Evolutionary conservation across 306 rosid species (phyloP).

Genomic region (Rosa persica): DNA sequence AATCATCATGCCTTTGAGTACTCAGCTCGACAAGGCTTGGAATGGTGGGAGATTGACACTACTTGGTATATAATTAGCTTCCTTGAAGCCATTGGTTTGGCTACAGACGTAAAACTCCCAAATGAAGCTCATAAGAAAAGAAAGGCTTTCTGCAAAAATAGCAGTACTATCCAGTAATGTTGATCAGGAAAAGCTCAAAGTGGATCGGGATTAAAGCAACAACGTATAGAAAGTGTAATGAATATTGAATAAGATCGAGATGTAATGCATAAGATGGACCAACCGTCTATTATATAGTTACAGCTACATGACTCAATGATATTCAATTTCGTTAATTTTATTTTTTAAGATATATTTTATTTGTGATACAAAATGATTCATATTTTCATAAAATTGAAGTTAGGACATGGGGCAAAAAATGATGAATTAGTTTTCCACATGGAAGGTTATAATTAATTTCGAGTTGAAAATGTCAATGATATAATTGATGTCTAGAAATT

Average conservation of each 20-base stretch:
- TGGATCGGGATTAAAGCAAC: neutral
- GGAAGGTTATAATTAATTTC: too few species aligned
- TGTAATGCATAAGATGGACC: neutral
- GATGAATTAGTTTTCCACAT: too few species aligned
- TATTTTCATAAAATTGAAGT: too few species aligned
- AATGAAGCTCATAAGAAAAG: neutral
- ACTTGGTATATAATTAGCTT: neutral
- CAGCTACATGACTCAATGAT: too few species aligned
- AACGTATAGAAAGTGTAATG: neutral
- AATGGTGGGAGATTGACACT: neutral
- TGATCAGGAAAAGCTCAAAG: neutral
- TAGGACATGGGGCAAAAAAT: too few species aligned
- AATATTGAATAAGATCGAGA: too few species aligned
- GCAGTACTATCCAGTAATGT: neutral
- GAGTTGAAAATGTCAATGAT: too few species aligned
- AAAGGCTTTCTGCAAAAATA: slow-evolving; percentile 7
- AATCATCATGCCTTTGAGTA: slow-evolving; percentile 6
- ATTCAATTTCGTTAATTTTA: too few species aligned
- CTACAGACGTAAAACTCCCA: neutral
- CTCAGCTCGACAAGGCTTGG: neutral
- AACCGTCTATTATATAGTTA: too few species aligned
- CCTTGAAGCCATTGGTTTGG: neutral
- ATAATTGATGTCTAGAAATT: too few species aligned
- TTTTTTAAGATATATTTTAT: too few species aligned
- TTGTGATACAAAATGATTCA: too few species aligned